Base-by-base conservation (phyloP, 2,329 filamentous ascomycete genomes). In the Diatrype stigma region DNA sequence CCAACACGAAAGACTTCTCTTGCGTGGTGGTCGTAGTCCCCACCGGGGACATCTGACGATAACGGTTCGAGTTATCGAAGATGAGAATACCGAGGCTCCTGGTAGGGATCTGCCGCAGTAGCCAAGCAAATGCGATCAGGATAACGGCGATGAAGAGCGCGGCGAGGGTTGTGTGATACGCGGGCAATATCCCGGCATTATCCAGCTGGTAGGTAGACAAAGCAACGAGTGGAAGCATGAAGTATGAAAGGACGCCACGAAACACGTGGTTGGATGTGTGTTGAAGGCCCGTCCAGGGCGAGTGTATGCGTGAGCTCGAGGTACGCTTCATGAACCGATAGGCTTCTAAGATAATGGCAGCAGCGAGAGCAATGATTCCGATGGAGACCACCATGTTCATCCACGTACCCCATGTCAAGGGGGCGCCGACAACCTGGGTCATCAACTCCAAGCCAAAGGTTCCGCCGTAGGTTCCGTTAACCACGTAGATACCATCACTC, bases 351-450 rank as follows among this genome's bases (percentile, higher is more conserved):
- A 47, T 23, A n/a, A 50, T 19, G 12, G 49, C 49, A 6, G 45
- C 45, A 42, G 48, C 16, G 17, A 23, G 14, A 6, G 53, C 48
- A 30, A 55, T 49, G 21, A 45, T 37, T 10, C 40, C 22, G 45
- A 55, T 37, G 71, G 85, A 83, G 44, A 87, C 72, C 17, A 85
- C 78, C 75, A 88, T 85, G 51, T 85, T 86, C 1, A 84, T 77
- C 87, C 87, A 90, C 7, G 87, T 81, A 55, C 86, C 81, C 51
- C 76, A 71, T 5, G 78, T 78, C 10, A 76, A 73, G 1, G 77
- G 75, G 66, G 89, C 83, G 12, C 87, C 87, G 23, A 89, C 78
- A 42, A 85, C 74, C 61, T 90, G 84, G 32, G 80, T 82, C 71
- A 89, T 79, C 23, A 81, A 74, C 45, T 87, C 84, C 50, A 90